Evolutionary conservation across 169 alveolate species (phyloP).

Genomic region (Cryptosporidium sp.): DNA sequence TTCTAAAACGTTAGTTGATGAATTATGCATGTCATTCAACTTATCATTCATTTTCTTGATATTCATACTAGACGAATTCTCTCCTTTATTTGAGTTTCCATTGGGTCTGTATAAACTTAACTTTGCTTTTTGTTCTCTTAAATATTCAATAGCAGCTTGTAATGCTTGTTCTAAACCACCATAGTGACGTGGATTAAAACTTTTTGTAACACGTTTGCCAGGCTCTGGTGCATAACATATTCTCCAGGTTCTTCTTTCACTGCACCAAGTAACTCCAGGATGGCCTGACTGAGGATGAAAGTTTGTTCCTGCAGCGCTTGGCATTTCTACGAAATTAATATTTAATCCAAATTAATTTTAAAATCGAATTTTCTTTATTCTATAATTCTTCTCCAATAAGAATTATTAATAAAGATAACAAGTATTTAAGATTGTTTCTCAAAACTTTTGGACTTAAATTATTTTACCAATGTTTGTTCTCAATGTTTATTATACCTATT

Average conservation of each 20-base stretch:
- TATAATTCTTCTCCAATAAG: neutral
- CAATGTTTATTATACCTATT: neutral
- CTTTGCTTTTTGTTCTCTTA: constrained; percentile 71
- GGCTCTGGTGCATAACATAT: constrained; percentile 75
- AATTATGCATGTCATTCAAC: constrained; percentile 42
- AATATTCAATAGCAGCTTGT: constrained; percentile 66
- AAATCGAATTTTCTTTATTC: neutral
- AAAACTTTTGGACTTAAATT: neutral
- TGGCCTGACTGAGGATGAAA: constrained; percentile 75
- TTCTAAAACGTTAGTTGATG: constrained; percentile 2
- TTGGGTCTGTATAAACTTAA: constrained; percentile 69
- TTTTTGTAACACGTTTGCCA: constrained; percentile 62
- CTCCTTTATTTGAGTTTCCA: constrained; percentile 65
- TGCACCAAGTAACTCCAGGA: constrained; percentile 75
- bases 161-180: constrained; percentile 71
- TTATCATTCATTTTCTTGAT: constrained; percentile 56
- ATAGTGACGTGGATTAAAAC: constrained; percentile 71
- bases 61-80: constrained; percentile 39
- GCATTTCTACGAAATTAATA: constrained; percentile 32
- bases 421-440: neutral
- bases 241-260: constrained; percentile 75
- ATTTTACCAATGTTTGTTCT: neutral
- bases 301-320: constrained; percentile 35
- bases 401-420: too few species aligned
- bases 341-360: too few species aligned